Evolutionary conservation across 306 rosid genomes (phyloP).

Genomic region (Calophaca sinica): DNA sequence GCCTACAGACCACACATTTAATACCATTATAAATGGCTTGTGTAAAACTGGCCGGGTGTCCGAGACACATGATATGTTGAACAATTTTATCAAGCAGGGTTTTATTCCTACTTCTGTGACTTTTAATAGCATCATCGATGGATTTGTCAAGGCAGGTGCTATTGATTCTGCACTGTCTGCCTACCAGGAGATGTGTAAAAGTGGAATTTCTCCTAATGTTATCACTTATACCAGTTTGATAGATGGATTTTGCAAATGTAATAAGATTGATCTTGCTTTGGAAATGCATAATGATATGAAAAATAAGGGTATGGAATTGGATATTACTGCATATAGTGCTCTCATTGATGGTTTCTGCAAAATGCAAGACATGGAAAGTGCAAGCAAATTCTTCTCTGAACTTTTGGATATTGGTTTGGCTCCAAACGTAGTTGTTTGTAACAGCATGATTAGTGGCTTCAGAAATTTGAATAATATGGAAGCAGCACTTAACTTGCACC

Average conservation of each 20-base stretch:
- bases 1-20: slow-evolving; percentile 60
- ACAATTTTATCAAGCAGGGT: slow-evolving; percentile 58
- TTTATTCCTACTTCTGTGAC: slow-evolving; percentile 62
- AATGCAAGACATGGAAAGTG: slow-evolving; percentile 73
- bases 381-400: slow-evolving; percentile 62
- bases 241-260: slow-evolving; percentile 68
- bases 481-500: slow-evolving; percentile 63
- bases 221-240: slow-evolving; percentile 74
- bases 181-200: slow-evolving; percentile 65
- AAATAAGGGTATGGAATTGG: slow-evolving; percentile 65
- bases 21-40: slow-evolving; percentile 68
- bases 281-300: slow-evolving; percentile 68
- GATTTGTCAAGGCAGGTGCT: slow-evolving; percentile 70
- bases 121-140: slow-evolving; percentile 73
- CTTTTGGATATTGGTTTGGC: slow-evolving; percentile 69
- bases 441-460: slow-evolving; percentile 75
- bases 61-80: slow-evolving; percentile 58
- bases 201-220: slow-evolving; percentile 65
- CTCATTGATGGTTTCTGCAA: slow-evolving; percentile 77
- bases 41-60: slow-evolving; percentile 73
- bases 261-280: slow-evolving; percentile 67
- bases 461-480: slow-evolving; percentile 68
- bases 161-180: slow-evolving; percentile 57
- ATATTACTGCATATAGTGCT: slow-evolving; percentile 60
- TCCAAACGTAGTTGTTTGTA: slow-evolving; percentile 72